Conservation (phyloP, 2,329 filamentous ascomycete species). For the Phyllosticta citriasiana region DNA sequence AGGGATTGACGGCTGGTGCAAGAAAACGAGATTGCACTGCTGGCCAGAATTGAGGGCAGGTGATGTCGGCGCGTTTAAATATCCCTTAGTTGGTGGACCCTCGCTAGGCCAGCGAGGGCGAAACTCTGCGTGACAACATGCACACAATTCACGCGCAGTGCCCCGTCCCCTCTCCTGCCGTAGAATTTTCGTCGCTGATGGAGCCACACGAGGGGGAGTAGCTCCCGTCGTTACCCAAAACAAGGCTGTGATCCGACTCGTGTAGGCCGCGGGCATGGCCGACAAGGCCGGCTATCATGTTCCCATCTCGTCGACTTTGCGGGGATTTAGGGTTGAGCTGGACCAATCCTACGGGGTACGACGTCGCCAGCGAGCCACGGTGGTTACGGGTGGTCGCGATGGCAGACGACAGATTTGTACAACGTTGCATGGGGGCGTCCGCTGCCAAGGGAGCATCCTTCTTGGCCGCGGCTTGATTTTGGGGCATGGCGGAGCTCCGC, state of each 20-base stretch:
- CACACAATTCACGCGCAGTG: neutral
- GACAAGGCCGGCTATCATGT: neutral
- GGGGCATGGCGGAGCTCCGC: neutral
- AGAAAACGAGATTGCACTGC: neutral
- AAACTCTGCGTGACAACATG: neutral
- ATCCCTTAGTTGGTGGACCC: neutral
- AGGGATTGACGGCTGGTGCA: neutral
- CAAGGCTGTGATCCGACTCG: neutral
- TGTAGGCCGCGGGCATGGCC: neutral
- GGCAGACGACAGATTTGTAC: neutral
- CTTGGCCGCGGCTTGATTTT: neutral
- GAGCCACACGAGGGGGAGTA: neutral
- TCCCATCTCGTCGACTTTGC: neutral
- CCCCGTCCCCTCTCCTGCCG: neutral
- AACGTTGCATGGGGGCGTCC: neutral
- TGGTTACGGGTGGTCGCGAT: neutral
- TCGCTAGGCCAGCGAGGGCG: neutral
- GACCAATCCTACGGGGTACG: neutral
- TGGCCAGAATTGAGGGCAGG: neutral
- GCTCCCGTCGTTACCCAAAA: neutral
- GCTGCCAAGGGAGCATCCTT: neutral
- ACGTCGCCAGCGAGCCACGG: neutral
- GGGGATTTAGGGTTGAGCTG: neutral
- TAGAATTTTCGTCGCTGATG: neutral
- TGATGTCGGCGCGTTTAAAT: neutral